Percentiles rank a stretch among this genome's conserved stretches.
Evolutionary conservation across 805 yeast genomes (phyloP).

Genomic region (Schwanniomyces vanrijiae): DNA sequence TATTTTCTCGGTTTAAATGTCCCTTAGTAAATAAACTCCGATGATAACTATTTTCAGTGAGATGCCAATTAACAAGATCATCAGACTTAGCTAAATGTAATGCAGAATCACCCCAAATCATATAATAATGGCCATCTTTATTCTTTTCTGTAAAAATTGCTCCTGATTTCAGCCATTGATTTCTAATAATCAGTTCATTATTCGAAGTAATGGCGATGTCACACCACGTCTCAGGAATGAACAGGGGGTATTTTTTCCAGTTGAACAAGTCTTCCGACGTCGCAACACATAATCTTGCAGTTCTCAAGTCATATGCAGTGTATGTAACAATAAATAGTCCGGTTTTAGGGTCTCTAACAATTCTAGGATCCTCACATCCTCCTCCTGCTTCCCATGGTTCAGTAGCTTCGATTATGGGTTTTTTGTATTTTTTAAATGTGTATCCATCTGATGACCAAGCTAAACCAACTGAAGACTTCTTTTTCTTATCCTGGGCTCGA

Average conservation of each 20-base stretch:
- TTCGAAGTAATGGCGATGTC: conserved; percentile 28
- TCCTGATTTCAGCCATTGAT: conserved; percentile 43
- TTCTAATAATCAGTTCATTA: conserved; percentile 26
- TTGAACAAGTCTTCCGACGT: conserved; percentile 32
- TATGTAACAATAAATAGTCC: conserved; percentile 39
- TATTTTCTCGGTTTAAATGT: conserved; percentile 29
- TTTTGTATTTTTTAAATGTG: conserved; percentile 26
- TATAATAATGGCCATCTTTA: conserved; percentile 36
- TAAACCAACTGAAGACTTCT: conserved; percentile 35
- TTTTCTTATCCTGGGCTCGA: conserved; percentile 37
- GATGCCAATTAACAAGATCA: conserved; percentile 35
- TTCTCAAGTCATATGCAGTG: conserved; percentile 35
- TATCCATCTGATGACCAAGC: conserved; percentile 44
- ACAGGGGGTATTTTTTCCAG: conserved; percentile 40
- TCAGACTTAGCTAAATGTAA: conserved; percentile 36
- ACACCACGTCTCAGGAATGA: conserved; percentile 30
- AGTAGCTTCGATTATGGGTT: conserved; percentile 35
- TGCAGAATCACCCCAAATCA: conserved; percentile 45
- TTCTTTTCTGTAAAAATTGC: conserved; percentile 35
- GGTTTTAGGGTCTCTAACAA: conserved; percentile 35
- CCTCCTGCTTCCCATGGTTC: conserved; percentile 42
- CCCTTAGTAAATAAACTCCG: conserved; percentile 26
- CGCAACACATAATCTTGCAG: conserved; percentile 42
- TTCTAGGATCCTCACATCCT: conserved; percentile 45
- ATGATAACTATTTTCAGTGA: conserved; percentile 18